Evolutionary conservation across 148 eudicot species (phyloP), one percentile per base, ranked within the genome.

Genomic region (Dianthus caryophyllus): DNA sequence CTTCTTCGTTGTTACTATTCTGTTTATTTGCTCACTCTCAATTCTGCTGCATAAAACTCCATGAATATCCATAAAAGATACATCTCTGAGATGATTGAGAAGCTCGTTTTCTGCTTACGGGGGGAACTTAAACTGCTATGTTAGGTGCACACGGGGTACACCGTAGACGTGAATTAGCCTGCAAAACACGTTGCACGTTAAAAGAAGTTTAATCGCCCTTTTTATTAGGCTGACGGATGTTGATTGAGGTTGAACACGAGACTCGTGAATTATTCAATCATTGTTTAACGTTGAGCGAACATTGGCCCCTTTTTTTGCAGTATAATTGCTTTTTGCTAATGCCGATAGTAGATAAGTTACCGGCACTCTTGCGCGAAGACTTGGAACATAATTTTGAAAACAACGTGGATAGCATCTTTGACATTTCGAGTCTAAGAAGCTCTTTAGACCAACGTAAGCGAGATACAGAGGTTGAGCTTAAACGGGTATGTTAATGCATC

Each of bases 341-440:
- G 98, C 96, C 96, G 10, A 89, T 93, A 71, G 96, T 89, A 7
- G 98, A 93, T 84, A 87, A 93, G 87, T 75, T 93, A 73, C 98
- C 96, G 58, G 89, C 93, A 72, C 89, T 88, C 54, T 84, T 93
- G 12, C 84, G 96, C 5, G 88, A 89, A 76, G 96, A 89, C 73
- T 76, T 89, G 64, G 95, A 90, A 66, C 85, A 81, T 48, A 84
- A 87, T 41, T 87, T 89, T 56, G 91, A 85, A 66, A 86, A 87
- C 75, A 81, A 89, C 72, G 68, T 84, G 47, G 96, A 93, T 66
- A 81, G 66, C 79, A 79, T 89, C 15, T 93, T 93, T 62, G 89
- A 93, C 67, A 77, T 89, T 25, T 80, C 83, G 61, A 81, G 77
- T 73, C 46, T 93, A 77, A 86, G 80, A 48, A 83, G 80, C 72